A percentile compares a stretch with the other conserved stretches of the same genome.
Evolutionary conservation across 2,329 filamentous ascomycete species (phyloP).

Genomic region (Macrophomina tecta): DNA sequence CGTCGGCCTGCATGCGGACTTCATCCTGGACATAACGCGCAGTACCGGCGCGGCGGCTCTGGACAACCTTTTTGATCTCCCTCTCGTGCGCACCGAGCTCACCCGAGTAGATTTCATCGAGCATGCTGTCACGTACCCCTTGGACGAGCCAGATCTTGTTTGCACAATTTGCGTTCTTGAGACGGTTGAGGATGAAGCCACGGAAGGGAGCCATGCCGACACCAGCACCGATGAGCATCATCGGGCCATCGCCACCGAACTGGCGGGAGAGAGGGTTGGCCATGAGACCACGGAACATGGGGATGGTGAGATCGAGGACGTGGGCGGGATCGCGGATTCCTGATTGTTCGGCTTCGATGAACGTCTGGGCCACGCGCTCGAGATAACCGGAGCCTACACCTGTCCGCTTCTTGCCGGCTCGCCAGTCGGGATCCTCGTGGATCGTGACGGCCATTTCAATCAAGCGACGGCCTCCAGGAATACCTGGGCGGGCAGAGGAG

Average conservation of each 20-base stretch:
- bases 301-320: constrained; percentile 71
- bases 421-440: constrained; percentile 85
- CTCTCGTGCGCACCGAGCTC: constrained; percentile 91
- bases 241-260: constrained; percentile 91
- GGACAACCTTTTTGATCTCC: constrained; percentile 58
- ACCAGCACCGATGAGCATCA: constrained; percentile 95
- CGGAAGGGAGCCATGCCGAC: constrained; percentile 98
- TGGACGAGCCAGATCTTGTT: constrained; percentile 99
- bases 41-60: constrained; percentile 64
- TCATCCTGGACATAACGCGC: constrained; percentile 97
- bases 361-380: constrained; percentile 78
- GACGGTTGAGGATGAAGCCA: constrained; percentile 91
- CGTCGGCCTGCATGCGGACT: constrained; percentile 84
- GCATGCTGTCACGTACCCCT: constrained; percentile 88
- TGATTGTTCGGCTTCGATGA: constrained; percentile 70
- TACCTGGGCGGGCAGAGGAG: constrained; percentile 70
- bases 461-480: constrained; percentile 72
- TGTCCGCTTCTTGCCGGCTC: constrained; percentile 67
- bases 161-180: constrained; percentile 93
- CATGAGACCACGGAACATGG: constrained; percentile 99
- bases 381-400: constrained; percentile 94
- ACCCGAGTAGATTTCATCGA: constrained; percentile 95
- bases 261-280: constrained; percentile 91
- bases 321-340: constrained; percentile 50
- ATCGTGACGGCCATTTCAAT: constrained; percentile 97